Evolutionary conservation across 768 basidiomycete genomes (phyloP), one percentile per base, ranked within the genome.

Genomic region (Termitomyces heimii): DNA sequence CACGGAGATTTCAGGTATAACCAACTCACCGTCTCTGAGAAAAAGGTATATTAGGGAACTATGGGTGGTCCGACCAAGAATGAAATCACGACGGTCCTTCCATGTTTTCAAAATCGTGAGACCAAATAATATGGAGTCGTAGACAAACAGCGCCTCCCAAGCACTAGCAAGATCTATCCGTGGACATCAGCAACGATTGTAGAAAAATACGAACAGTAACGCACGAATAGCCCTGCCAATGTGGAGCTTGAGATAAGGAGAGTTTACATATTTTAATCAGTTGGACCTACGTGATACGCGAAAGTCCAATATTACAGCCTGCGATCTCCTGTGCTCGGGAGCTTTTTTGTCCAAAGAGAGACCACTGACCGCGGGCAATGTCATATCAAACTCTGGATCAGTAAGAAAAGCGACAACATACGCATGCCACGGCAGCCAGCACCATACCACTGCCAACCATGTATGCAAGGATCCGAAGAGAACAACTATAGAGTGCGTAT

Each of bases 91-190:
- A 50, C 75, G 61, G 12, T 68, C 66, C 53, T 63, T 73, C 69
- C 68, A 74, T 4, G 80, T 79, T 63, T 77, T 80, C 62, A 64
- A 61, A n/a, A 83, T 46, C 0, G 79, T 84, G 22, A 84, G 67
- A 22, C 59, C 56, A 57, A 83, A 80, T 14, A 83, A 67, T 20
- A 80, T 66, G 0, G 70, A 55, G 62, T 85, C 82, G 57, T 76
- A 82, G 1, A 74, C 60, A 54, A 81, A 77, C 5, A 82, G 71
- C 1, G 78, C 76, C 61, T 82, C 80, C 81, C 82, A 83, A 20
- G 78, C 70, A 7, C 58, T 63, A 5, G 74, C 73, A 35, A 75
- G 53, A 26, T 66, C 75, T 75, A 42, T 29, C 49, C 9, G 4
- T 28, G 5, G 16, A 29, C 24, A 20, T 35, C 6, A 14, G 26